Conservation (phyloP, 192 early-diverging fungal genomes). For the Podila clonocystis region DNA sequence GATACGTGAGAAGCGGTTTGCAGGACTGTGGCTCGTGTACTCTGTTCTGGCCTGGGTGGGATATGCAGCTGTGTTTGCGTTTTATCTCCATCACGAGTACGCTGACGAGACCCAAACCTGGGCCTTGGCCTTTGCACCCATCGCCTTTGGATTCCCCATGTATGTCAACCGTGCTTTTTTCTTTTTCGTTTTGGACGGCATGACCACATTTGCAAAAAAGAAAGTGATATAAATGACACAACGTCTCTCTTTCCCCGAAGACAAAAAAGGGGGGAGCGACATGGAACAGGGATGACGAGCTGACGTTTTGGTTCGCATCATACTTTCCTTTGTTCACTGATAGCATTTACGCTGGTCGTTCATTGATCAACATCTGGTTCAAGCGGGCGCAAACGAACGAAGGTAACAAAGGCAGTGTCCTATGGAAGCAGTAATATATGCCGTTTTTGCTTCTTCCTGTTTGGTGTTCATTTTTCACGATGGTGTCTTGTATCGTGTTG, state of each 20-base stretch:
- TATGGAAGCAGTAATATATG: too few relatives aligned
- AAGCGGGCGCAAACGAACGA: constrained; percentile 60
- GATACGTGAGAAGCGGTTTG: constrained; percentile 65
- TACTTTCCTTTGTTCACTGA: constrained; percentile 4
- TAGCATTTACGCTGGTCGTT: constrained; percentile 54
- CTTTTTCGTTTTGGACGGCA: constrained; percentile 35
- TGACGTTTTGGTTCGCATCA: background rate
- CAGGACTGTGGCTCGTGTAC: constrained; percentile 68
- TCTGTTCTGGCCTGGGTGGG: constrained; percentile 63
- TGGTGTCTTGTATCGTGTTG: too few relatives aligned
- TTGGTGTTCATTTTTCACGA: too few relatives aligned
- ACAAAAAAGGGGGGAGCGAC: too few relatives aligned
- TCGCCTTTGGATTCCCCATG: constrained; percentile 54
- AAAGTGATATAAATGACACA: background rate
- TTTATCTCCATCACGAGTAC: constrained; percentile 58
- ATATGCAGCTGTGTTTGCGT: constrained; percentile 59
- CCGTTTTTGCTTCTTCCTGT: too few relatives aligned
- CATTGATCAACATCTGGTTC: constrained; percentile 57
- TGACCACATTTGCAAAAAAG: constrained; percentile 2
- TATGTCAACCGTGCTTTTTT: constrained; percentile 28
- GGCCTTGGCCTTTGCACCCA: constrained; percentile 54
- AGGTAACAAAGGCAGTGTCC: constrained; percentile 19
- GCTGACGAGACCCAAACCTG: constrained; percentile 55
- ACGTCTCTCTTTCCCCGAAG: too few relatives aligned
- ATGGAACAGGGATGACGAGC: too few relatives aligned